Percentiles rank a stretch among this genome's conserved stretches.
Evolutionary conservation across 1,284 basidiomycete species (phyloP).

Genomic region (Termitomyces sp.): DNA sequence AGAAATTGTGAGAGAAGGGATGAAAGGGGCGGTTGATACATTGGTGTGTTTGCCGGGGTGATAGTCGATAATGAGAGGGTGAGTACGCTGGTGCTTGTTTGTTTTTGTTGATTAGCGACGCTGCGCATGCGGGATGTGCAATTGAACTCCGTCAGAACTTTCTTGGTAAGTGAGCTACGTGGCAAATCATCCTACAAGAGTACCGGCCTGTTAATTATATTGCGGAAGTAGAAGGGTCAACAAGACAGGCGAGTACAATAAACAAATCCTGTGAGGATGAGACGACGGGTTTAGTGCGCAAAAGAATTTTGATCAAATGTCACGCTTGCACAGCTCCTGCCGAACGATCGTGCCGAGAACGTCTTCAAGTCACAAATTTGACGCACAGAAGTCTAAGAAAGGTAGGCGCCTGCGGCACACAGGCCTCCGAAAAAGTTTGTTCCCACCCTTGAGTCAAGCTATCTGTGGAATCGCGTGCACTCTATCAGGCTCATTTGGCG

Average conservation of each 20-base stretch:
- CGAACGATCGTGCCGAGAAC: not conserved
- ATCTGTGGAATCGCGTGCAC: not conserved
- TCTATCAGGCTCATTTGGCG: not conserved
- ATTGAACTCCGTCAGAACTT: constrained; percentile 11
- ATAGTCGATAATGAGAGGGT: not conserved
- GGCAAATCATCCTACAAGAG: no score
- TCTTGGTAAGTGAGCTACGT: not conserved
- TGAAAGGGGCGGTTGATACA: constrained; percentile 12
- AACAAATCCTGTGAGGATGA: not conserved
- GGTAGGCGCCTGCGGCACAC: not conserved
- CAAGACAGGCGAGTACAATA: not conserved
- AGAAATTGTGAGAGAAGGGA: constrained; percentile 16
- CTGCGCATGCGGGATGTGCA: constrained; percentile 11
- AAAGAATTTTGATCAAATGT: not conserved
- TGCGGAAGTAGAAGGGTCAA: not conserved
- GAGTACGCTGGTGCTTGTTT: constrained; percentile 19
- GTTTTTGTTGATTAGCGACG: constrained; percentile 15
- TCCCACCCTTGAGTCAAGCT: not conserved
- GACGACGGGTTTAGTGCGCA: not conserved
- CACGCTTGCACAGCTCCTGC: not conserved
- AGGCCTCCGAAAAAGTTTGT: not conserved
- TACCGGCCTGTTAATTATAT: not conserved
- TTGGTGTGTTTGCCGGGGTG: constrained; percentile 5
- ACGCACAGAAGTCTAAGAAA: not conserved
- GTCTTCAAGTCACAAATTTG: not conserved